These are phyloP conservation scores for Diplodia corticola DNA, from an alignment of 2,329 filamentous ascomycete species.

Conservation along the genomic window DNA sequence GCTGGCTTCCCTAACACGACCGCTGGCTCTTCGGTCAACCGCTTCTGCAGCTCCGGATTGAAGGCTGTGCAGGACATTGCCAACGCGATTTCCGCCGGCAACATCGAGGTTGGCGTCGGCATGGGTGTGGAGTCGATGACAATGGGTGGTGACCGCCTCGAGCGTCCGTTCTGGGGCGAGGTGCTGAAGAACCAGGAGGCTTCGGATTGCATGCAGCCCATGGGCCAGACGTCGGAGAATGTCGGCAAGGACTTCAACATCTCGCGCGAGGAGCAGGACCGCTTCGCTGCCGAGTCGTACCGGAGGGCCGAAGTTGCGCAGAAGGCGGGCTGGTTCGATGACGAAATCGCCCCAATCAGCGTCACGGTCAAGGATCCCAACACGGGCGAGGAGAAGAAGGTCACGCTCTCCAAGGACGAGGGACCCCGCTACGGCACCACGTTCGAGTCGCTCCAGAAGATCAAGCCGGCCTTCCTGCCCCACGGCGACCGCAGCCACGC, in stretches of 20 bases:
- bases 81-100: conserved; percentile 75
- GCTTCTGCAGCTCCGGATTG: conserved; percentile 96
- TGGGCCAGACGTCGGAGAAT: conserved; percentile 98
- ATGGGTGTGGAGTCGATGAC: conserved; percentile 90
- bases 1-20: conserved; percentile 93
- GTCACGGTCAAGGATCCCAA: conserved; percentile 82
- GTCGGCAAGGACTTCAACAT: conserved; percentile 89
- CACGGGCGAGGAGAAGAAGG: conserved; percentile 72
- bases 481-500: conserved; percentile 86
- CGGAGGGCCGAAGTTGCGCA: conserved; percentile 84
- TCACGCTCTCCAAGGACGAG: conserved; percentile 83
- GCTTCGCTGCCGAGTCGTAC: conserved; percentile 84
- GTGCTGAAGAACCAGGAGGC: conserved; percentile 75
- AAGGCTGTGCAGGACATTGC: conserved; percentile 96
- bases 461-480: conserved; percentile 85
- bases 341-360: conserved; percentile 89
- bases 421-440: conserved; percentile 91
- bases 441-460: conserved; percentile 75
- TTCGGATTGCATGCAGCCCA: conserved; percentile 84
- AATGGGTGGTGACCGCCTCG: conserved; percentile 66
- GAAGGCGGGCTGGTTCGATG: conserved; percentile 85
- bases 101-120: conserved; percentile 85
- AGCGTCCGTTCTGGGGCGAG: conserved; percentile 73
- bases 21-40: conserved; percentile 79
- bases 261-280: conserved; percentile 75